phyloP scores from a whole-genome alignment of 192 early-diverging fungal genomes.

The Backusella macrospora region DNA sequence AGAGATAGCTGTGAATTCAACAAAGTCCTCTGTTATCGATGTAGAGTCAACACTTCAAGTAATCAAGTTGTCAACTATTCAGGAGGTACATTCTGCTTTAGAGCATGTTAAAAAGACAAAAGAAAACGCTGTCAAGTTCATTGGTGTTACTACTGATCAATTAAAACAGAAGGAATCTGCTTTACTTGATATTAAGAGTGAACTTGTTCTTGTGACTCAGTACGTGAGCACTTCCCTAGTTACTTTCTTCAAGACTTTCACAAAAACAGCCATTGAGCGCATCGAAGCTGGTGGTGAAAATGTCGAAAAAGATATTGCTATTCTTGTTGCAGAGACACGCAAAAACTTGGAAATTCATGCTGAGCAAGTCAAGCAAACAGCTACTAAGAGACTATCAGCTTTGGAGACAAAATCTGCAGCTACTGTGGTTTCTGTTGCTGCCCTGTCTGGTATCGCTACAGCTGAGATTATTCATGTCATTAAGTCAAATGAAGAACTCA shows the following conservation, averaged over 20 bases:
- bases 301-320: constrained; percentile 19
- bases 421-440: constrained; percentile 12
- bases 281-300: constrained; percentile 18
- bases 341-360: neutral
- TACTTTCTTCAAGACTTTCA: constrained; percentile 20
- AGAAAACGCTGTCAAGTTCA: neutral
- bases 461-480: neutral
- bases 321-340: constrained; percentile 17
- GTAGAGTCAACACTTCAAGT: constrained; percentile 14
- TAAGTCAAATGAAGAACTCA: neutral
- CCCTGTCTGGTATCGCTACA: constrained; percentile 15
- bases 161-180: constrained; percentile 19
- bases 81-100: constrained; percentile 16
- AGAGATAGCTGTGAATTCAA: constrained; percentile 9
- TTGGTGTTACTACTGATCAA: constrained; percentile 20
- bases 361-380: constrained; percentile 7
- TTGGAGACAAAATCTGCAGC: constrained; percentile 16
- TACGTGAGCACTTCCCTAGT: constrained; percentile 4
- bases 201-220: constrained; percentile 8
- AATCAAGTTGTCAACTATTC: constrained; percentile 16
- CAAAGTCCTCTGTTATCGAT: neutral
- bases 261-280: neutral
- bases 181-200: constrained; percentile 16
- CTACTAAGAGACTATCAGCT: constrained; percentile 4
- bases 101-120: constrained; percentile 16